phyloP scores from a whole-genome alignment of 225 moss, liverwort and hornwort species.

The Antitrichia curtipendula region DNA sequence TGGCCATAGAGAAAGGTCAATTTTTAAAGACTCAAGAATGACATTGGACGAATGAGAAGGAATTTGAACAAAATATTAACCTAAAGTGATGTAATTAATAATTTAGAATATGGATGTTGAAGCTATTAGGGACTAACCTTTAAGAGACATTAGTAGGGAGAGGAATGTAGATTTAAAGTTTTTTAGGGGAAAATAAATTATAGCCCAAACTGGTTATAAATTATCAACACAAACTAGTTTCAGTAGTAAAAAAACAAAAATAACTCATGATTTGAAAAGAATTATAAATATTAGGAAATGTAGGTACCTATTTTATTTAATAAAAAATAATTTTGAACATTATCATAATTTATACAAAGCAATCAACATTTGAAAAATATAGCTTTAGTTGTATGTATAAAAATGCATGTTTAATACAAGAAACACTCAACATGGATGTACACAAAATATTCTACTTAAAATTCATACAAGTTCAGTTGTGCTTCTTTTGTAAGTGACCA shows the following conservation, averaged over 20 bases:
- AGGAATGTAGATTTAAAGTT: not conserved
- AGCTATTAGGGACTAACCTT: not conserved
- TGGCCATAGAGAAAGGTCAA: fast-evolving
- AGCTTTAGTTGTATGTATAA: too few species aligned
- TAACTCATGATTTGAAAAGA: not conserved
- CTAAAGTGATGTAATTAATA: not conserved
- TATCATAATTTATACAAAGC: too few species aligned
- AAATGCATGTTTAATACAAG: too few species aligned
- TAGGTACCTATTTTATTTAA: not conserved
- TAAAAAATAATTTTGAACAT: too few species aligned
- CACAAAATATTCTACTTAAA: too few species aligned
- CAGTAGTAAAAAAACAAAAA: fast-evolving
- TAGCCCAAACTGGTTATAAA: too few species aligned
- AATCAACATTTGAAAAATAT: too few species aligned
- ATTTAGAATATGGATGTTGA: not conserved
- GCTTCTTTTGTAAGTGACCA: too few species aligned
- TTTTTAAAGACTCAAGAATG: not conserved
- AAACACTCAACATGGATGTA: too few species aligned
- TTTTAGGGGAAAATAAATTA: not conserved
- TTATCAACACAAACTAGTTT: too few species aligned
- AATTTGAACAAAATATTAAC: not conserved
- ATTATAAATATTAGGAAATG: not conserved
- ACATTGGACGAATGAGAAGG: not conserved
- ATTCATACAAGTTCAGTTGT: too few species aligned
- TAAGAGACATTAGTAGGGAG: not conserved